Base-by-base conservation (phyloP, 345 rosid species). In the Reutealis trisperma region DNA sequence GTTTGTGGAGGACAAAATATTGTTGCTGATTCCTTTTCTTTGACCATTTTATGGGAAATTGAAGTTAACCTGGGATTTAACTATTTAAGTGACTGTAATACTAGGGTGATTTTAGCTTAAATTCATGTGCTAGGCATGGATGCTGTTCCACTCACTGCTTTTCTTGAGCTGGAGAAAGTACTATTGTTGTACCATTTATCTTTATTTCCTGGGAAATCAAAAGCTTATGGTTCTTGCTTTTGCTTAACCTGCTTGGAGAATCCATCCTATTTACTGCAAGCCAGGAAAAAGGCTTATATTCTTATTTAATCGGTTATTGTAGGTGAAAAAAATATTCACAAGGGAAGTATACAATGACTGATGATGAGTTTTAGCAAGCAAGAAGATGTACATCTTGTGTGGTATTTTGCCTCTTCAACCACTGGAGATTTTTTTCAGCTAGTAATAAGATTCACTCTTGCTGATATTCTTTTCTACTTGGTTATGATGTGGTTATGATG, bases 301-400 rank as follows among this genome's bases (percentile, higher is more conserved):
- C 63, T 54, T 67, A 12, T 21, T 37, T 58, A 16, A 1, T 21
- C 70, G 4, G 75, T 24, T 61, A 41, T 78, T 77, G 70, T 90
- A 93, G 98, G 95, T 85, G 63, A 93, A 88, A 83, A 90, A 82
- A 80, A 85, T 81, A 78, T 89, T 92, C 81, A 72, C 85, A 66
- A 81, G 92, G 79, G 94, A 92, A 78, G 89, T 86, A 25, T 87
- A 79, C 79, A 84, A 82, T 21, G 95, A 88, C 76, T 91, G 84
- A 78, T 64, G 34, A 42, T 42, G 27, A 27, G 72, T 25, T 71
- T 65, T 75, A 9, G 55, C 75, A 27, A 68, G 59, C 18, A 5
- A 54, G 24, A 66, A 77, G 75, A 52, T 72, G 0, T 1, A 8
- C 47, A 25, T 64, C 71, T 30, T 49, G 24, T n/a, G 25, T 2